Base-by-base conservation (phyloP, 2,329 filamentous ascomycete genomes). In the Dothistroma pini region DNA sequence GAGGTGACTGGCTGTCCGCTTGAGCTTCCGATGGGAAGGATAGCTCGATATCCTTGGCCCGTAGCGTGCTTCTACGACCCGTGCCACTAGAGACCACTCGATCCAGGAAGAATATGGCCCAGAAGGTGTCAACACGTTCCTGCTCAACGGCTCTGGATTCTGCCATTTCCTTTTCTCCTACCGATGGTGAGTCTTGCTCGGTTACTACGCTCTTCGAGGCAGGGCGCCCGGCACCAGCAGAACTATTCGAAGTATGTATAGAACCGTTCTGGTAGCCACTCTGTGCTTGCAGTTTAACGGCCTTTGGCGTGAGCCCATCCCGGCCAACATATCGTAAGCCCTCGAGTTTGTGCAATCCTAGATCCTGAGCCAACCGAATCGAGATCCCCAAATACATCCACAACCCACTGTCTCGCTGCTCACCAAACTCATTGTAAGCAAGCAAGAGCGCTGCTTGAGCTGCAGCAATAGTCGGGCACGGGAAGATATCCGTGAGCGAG, bases 361-460 rank as follows among this genome's bases (percentile, higher is more conserved):
- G 76, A 70, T 92, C 89, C 62, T 90, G 84, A 0, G 88, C 88
- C 86, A 92, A 89, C 4, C 91, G 87, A 62, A 96, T 96, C 0
- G 91, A 88, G 56, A 93, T 87, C 0, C 91, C 92, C 1, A 96
- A 80, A 71, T 96, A 96, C 91, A 96, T 96, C 91, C 92, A 96
- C 7, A 96, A 76, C 0, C 91, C 90, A 72, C 91, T 96, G 70
- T 96, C 92, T 68, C 93, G 90, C 66, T 91, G 90, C 11, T 90
- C 89, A 0, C 91, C 92, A 68, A 96, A 96, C 49, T 93, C 89
- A 67, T 96, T 91, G 70, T 96, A 96, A 0, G 91, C 91, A 76
- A 96, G 84, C 31, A 96, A 78, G 11, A 96, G 76, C 54, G 89
- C 92, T 0, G 91, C 90, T 69, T 96, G 92, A 0, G 95, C 90